phyloP scores from a whole-genome alignment of 495 filamentous ascomycete genomes.

The Lasiosphaeria hispida region DNA sequence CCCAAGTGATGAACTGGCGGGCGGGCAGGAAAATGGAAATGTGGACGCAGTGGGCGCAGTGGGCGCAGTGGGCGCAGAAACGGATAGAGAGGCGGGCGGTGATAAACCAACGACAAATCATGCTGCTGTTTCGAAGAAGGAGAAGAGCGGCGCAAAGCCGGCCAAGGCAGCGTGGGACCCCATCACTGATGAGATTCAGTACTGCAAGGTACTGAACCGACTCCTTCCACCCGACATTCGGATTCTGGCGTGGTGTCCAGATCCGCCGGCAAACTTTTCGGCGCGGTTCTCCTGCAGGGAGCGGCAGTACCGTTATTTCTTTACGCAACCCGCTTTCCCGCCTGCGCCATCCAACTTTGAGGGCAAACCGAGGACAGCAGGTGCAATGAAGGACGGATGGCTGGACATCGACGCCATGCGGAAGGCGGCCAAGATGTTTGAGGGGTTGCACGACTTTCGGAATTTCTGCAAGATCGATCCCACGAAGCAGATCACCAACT shows the following conservation, averaged over 20 bases:
- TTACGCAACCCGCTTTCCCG: conserved; percentile 84
- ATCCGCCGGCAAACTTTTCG: conserved; percentile 73
- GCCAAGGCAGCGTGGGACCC: conserved; percentile 59
- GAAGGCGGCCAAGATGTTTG: conserved; percentile 70
- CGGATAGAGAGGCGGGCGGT: background rate
- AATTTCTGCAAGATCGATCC: conserved; percentile 94
- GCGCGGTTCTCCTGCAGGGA: conserved; percentile 92
- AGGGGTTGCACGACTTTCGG: conserved; percentile 88
- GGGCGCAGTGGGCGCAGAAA: conserved; percentile 2
- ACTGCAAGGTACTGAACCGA: conserved; percentile 76
- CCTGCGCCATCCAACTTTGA: conserved; percentile 48
- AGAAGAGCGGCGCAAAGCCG: background rate
- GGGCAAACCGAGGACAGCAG: conserved; percentile 18
- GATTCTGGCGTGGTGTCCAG: conserved; percentile 88
- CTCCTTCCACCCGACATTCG: conserved; percentile 86
- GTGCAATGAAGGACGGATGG: conserved; percentile 41
- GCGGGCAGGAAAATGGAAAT: conserved; percentile 11
- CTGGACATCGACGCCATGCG: conserved; percentile 86
- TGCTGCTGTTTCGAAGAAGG: background rate
- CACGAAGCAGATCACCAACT: conserved; percentile 80
- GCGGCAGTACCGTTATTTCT: conserved; percentile 91
- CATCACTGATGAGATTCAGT: conserved; percentile 77
- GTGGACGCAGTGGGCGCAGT: conserved; percentile 19
- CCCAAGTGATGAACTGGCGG: conserved; percentile 20
- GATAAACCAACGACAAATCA: background rate